Percentiles rank a stretch among this genome's conserved stretches.
phyloP scores from a whole-genome alignment of 1,284 basidiomycete species.

The Kalmanozyma brasiliensis region DNA sequence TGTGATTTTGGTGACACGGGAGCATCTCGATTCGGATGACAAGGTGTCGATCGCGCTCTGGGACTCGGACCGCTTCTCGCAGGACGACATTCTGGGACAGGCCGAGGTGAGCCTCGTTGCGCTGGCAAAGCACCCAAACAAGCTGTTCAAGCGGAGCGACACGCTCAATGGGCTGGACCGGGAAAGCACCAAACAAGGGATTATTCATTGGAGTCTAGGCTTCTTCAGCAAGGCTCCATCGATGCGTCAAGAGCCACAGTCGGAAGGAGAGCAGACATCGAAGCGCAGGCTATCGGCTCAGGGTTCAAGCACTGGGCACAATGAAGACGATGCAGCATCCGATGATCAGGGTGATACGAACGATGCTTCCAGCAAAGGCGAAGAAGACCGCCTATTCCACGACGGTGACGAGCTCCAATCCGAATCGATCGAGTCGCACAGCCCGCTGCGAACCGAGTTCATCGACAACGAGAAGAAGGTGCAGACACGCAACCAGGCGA shows the following conservation, averaged over 20 bases:
- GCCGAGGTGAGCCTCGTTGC: slow-evolving; percentile 69
- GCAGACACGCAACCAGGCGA: slow-evolving; percentile 37
- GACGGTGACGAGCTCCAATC: slow-evolving; percentile 18
- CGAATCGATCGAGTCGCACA: slow-evolving; percentile 7
- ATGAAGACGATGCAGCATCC: not conserved
- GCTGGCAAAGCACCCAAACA: slow-evolving; percentile 63
- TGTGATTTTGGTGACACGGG: slow-evolving; percentile 44
- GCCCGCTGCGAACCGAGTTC: slow-evolving; percentile 13
- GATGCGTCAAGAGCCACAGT: slow-evolving; percentile 6
- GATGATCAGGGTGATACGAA: not conserved
- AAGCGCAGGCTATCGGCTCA: no score
- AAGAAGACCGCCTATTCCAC: slow-evolving; percentile 1
- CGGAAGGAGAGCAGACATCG: no score
- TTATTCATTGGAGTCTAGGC: slow-evolving; percentile 39
- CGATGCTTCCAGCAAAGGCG: not conserved
- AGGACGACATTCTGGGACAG: slow-evolving; percentile 70
- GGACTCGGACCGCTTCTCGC: slow-evolving; percentile 70
- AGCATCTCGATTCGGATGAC: slow-evolving; percentile 45
- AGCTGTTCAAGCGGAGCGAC: slow-evolving; percentile 26
- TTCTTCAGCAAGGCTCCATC: slow-evolving; percentile 44
- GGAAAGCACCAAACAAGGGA: slow-evolving; percentile 55
- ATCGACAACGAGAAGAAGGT: slow-evolving; percentile 23
- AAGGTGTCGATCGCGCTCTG: slow-evolving; percentile 62
- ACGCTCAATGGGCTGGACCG: slow-evolving; percentile 27
- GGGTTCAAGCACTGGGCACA: not conserved